Evolutionary conservation across 2,329 filamentous ascomycete species (phyloP), one percentile per base, ranked within the genome.

Genomic region (Pseudonectria foliicola): DNA sequence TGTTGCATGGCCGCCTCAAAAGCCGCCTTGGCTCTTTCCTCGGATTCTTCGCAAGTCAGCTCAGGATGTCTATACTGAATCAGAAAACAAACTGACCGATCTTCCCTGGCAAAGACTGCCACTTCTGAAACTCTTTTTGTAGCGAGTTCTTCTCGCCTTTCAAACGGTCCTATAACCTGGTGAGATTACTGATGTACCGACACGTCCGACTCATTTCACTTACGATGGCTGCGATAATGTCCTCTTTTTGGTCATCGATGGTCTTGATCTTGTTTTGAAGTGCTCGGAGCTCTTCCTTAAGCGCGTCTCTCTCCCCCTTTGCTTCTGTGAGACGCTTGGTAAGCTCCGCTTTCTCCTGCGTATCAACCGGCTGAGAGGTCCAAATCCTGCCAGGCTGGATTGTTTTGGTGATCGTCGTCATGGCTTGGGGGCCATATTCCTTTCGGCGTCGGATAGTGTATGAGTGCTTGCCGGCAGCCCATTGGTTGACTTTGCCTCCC

Each of bases 401-500:
- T 35, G 66, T 66, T 25, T 68, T 74, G 11, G 83, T 79, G 14
- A 71, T 68, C 1, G 84, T 88, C 2, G 85, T 86, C 31, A 75
- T 76, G 11, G 82, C 86, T 31, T 71, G 66, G 2, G 78, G 73
- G 3, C 86, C 87, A 58, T 95, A 95, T 56, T 96, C 90, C 44
- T 68, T 72, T 31, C 90, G 80, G 12, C 84, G 77, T 6, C 69
- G 71, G 33, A 92, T 73, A 13, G 68, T 70, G 56, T 84, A 89
- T 7, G 60, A 63, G 32, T 78, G 72, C 12, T 64, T 71, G 4
- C 79, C 80, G 15, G 82, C 73, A n/a, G 85, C 77, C 74, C 84
- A 95, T 14, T 67, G 73, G 27, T 61, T 68, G 33, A 95, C 71
- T 15, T 68, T 69, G 11, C 70, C 64, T 31, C 67, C 72, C 11